Evolutionary conservation across 1,284 basidiomycete species (phyloP).

Genomic region (Mycocalia duriaeana): DNA sequence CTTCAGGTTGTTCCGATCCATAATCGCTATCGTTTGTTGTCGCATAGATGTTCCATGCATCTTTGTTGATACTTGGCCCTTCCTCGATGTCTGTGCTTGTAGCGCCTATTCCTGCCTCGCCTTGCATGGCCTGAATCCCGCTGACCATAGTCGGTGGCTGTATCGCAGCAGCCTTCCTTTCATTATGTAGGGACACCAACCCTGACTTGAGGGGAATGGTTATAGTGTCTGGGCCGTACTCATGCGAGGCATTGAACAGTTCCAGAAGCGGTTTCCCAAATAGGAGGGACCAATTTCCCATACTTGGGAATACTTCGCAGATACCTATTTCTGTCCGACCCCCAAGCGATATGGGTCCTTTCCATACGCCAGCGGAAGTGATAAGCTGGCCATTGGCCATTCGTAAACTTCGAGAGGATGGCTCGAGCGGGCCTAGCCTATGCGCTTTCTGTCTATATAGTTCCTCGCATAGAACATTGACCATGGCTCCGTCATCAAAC

Average conservation of each 20-base stretch:
- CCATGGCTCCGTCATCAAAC: conserved; percentile 3
- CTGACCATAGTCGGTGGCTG: neutral
- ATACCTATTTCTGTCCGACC: conserved; percentile 1
- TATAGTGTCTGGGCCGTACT: conserved; percentile 15
- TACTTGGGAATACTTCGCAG: conserved; percentile 22
- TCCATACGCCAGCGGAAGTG: conserved; percentile 12
- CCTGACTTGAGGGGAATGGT: neutral
- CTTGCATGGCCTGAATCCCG: neutral
- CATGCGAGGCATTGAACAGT: conserved; percentile 13
- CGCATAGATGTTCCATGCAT: conserved; percentile 7
- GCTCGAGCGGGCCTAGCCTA: conserved; percentile 2
- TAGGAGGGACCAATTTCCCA: conserved; percentile 18
- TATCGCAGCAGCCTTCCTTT: neutral
- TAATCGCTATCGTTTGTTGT: neutral
- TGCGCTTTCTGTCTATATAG: conserved; percentile 4
- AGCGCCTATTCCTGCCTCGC: neutral
- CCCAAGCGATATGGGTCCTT: conserved; percentile 11
- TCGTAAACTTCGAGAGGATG: conserved; percentile 5
- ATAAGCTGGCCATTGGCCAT: conserved; percentile 16
- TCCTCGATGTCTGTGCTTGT: neutral
- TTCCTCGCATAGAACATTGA: conserved; percentile 8
- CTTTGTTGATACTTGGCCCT: neutral
- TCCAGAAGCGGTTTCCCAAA: conserved; percentile 20
- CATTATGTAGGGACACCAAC: neutral
- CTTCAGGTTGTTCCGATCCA: conserved; percentile 5